phyloP scores from a whole-genome alignment of 2,329 filamentous ascomycete species.

The Ambrosiella beaveri region DNA sequence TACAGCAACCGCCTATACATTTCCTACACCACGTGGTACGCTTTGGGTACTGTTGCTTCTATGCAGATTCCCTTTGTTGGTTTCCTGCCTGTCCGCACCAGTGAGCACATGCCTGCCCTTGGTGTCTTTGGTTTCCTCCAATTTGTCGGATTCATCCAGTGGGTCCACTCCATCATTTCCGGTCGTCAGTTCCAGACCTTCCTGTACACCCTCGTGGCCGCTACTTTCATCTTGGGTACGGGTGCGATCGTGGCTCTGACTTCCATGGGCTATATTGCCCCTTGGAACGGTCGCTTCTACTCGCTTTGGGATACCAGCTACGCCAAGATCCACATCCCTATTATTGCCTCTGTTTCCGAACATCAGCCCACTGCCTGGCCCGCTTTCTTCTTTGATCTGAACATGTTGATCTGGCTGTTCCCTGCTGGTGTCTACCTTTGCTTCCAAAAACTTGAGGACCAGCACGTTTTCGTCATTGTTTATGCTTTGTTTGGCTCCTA shows the following conservation, averaged over 20 bases:
- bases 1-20: slow-evolving; percentile 92
- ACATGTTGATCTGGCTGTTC: slow-evolving; percentile 98
- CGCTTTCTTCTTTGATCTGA: slow-evolving; percentile 97
- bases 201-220: slow-evolving; percentile 56
- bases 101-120: slow-evolving; percentile 94
- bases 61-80: slow-evolving; percentile 99
- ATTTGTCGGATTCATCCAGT: slow-evolving; percentile 81
- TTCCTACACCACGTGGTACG: slow-evolving; percentile 96
- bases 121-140: slow-evolving; percentile 96
- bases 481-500: slow-evolving; percentile 95
- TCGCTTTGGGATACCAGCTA: slow-evolving; percentile 98
- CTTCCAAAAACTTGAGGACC: slow-evolving; percentile 83
- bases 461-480: slow-evolving; percentile 95
- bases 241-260: slow-evolving; percentile 71
- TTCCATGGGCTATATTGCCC: slow-evolving; percentile 77
- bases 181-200: slow-evolving; percentile 90
- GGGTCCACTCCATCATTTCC: slow-evolving; percentile 71
- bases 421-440: slow-evolving; percentile 96
- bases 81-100: slow-evolving; percentile 88
- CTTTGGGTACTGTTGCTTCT: slow-evolving; percentile 82
- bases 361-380: slow-evolving; percentile 99
- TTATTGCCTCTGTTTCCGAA: slow-evolving; percentile 98
- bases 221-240: slow-evolving; percentile 56
- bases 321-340: slow-evolving; percentile 97
- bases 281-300: slow-evolving; percentile 97